phyloP scores from a whole-genome alignment of 805 yeast genomes.

The Candida mattraensis region DNA sequence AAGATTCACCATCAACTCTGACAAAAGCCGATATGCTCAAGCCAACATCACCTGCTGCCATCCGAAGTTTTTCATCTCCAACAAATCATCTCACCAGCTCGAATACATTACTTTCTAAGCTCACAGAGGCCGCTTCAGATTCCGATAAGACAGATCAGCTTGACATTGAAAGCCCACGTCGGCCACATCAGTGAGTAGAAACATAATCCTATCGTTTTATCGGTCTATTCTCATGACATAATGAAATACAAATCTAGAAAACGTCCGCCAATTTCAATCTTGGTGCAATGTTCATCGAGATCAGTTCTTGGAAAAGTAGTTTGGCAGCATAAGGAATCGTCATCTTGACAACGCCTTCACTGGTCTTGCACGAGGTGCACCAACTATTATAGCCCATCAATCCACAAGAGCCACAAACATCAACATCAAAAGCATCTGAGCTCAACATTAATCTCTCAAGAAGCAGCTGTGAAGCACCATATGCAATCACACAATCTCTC shows the following conservation, averaged over 20 bases:
- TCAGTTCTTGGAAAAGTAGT: slow-evolving; percentile 90
- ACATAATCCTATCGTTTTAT: no score
- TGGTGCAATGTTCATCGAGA: slow-evolving; percentile 99
- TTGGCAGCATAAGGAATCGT: slow-evolving; percentile 99
- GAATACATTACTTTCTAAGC: no score
- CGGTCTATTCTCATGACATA: no score
- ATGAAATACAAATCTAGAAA: slow-evolving; percentile 40
- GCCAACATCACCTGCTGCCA: neutral
- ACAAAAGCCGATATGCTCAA: neutral
- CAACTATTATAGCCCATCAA: slow-evolving; percentile 96
- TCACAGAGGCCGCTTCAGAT: no score
- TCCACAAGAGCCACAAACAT: slow-evolving; percentile 91
- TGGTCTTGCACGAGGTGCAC: slow-evolving; percentile 95
- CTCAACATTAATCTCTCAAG: slow-evolving; percentile 94
- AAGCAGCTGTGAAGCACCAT: slow-evolving; percentile 94
- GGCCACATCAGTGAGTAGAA: no score
- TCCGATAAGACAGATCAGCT: slow-evolving; percentile 2
- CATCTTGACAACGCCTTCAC: slow-evolving; percentile 86
- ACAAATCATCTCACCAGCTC: no score
- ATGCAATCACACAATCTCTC: slow-evolving; percentile 98
- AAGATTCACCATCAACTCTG: neutral
- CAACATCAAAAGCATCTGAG: slow-evolving; percentile 97
- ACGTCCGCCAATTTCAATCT: slow-evolving; percentile 87
- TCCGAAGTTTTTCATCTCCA: no score
- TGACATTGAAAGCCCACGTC: no score